phyloP scores from a whole-genome alignment of 495 filamentous ascomycete genomes.

The Trichoderma erinaceum region DNA sequence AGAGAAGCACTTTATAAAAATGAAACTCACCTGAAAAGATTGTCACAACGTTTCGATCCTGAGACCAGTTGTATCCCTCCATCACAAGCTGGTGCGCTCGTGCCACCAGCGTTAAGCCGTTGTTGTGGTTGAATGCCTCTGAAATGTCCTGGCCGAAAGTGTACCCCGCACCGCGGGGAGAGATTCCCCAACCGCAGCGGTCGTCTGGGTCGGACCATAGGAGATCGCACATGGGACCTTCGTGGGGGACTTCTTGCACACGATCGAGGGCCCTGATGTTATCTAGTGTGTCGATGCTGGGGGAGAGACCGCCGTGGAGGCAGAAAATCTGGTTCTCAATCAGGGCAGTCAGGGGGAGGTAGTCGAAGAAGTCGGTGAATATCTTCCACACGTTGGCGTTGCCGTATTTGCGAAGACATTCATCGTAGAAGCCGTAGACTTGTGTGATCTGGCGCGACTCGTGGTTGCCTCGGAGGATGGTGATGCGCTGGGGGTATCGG shows the following conservation, averaged over 20 bases:
- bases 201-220: conserved; percentile 98
- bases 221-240: conserved; percentile 97
- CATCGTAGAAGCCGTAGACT: conserved; percentile 97
- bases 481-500: conserved; percentile 92
- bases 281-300: conserved; percentile 95
- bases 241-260: conserved; percentile 97
- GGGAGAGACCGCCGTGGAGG: conserved; percentile 91
- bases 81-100: conserved; percentile 94
- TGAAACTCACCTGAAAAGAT: conserved; percentile 78
- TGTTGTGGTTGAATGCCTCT: conserved; percentile 99
- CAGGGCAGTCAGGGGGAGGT: conserved; percentile 92
- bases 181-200: conserved; percentile 97
- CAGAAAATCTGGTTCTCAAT: conserved; percentile 99
- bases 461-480: conserved; percentile 94
- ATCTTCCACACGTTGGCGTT: conserved; percentile 99
- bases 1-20: conserved; percentile 1
- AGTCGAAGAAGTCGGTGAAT: conserved; percentile 99
- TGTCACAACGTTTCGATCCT: conserved; percentile 95
- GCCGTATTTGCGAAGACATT: conserved; percentile 94
- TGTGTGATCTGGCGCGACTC: conserved; percentile 96
- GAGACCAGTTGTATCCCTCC: conserved; percentile 98
- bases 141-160: conserved; percentile 99
- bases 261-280: conserved; percentile 94
- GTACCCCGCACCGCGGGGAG: conserved; percentile 92
- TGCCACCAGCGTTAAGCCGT: conserved; percentile 91